A percentile compares a stretch with the other conserved stretches of the same genome.
Conservation (phyloP, 2,329 filamentous ascomycete genomes). For the Tolypocladium sp. region DNA sequence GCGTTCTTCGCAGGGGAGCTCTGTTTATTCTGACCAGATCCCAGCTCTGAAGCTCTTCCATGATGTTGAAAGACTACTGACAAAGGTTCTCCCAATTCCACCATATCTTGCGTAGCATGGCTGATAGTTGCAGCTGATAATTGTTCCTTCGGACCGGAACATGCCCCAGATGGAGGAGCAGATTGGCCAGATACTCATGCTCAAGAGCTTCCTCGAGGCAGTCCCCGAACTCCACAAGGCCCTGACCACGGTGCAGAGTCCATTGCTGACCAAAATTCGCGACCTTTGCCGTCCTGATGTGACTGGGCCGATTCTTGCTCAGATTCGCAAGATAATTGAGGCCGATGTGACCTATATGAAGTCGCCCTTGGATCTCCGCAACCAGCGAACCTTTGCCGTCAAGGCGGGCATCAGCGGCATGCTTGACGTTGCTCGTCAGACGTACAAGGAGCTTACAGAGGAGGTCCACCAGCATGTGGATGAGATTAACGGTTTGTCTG, state of each 20-base stretch:
- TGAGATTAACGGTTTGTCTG: conserved; percentile 50
- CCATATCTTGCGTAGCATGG: too few species aligned
- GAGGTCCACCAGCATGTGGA: conserved; percentile 66
- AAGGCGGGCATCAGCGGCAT: conserved; percentile 78
- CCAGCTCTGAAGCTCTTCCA: conserved; percentile 64
- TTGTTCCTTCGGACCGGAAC: conserved; percentile 58
- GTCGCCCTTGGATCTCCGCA: conserved; percentile 74
- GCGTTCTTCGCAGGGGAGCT: too few species aligned
- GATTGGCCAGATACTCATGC: conserved; percentile 76
- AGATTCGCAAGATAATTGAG: conserved; percentile 67
- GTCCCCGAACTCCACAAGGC: conserved; percentile 61
- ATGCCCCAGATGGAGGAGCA: conserved; percentile 67
- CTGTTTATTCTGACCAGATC: background rate
- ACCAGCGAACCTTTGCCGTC: conserved; percentile 85
- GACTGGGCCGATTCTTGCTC: conserved; percentile 47
- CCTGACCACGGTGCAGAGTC: conserved; percentile 53
- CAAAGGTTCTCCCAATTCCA: conserved; percentile 36
- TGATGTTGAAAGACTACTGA: conserved; percentile 73
- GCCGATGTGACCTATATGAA: conserved; percentile 71
- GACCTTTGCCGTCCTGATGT: conserved; percentile 58
- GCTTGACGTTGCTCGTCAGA: conserved; percentile 78
- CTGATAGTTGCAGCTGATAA: conserved; percentile 51
- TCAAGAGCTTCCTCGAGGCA: conserved; percentile 71
- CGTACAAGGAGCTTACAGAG: conserved; percentile 79
- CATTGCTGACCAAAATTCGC: conserved; percentile 58